Evolutionary conservation across 2,329 filamentous ascomycete species (phyloP).

Genomic region (Thielaviopsis musarum): DNA sequence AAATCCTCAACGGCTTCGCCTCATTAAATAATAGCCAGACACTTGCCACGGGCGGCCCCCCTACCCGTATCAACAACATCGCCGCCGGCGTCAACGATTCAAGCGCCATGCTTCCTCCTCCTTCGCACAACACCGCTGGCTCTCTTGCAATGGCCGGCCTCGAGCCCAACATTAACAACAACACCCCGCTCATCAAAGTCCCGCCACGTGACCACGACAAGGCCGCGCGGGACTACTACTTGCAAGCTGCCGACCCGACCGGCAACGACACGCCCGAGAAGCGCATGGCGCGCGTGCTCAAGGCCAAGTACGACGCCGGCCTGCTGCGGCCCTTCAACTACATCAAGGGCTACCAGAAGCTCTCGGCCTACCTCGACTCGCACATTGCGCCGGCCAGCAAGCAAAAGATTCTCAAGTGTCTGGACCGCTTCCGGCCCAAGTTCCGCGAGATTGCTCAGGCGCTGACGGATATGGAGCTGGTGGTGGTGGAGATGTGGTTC

Average conservation of each 20-base stretch:
- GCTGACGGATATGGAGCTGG: constrained; percentile 82
- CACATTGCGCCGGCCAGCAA: constrained; percentile 70
- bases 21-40: neutral
- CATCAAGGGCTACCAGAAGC: constrained; percentile 80
- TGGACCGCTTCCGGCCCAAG: constrained; percentile 86
- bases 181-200: constrained; percentile 10
- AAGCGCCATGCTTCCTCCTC: constrained; percentile 32
- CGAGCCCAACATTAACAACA: constrained; percentile 16
- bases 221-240: constrained; percentile 70
- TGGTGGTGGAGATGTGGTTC: constrained; percentile 98
- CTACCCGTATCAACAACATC: neutral
- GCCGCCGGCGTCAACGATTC: constrained; percentile 14
- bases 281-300: constrained; percentile 84
- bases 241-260: constrained; percentile 88
- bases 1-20: constrained; percentile 4
- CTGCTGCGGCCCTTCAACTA: constrained; percentile 96
- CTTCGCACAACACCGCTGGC: constrained; percentile 9
- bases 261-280: constrained; percentile 65
- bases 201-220: constrained; percentile 41
- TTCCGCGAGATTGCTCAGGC: constrained; percentile 89
- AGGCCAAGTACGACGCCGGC: constrained; percentile 91
- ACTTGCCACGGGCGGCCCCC: constrained; percentile 2
- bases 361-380: constrained; percentile 82
- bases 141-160: neutral
- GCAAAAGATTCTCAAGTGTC: constrained; percentile 77